These are phyloP conservation scores for Pontederia crassipes DNA, from an alignment of 176 grass and related monocot species.

Conservation along the genomic window DNA sequence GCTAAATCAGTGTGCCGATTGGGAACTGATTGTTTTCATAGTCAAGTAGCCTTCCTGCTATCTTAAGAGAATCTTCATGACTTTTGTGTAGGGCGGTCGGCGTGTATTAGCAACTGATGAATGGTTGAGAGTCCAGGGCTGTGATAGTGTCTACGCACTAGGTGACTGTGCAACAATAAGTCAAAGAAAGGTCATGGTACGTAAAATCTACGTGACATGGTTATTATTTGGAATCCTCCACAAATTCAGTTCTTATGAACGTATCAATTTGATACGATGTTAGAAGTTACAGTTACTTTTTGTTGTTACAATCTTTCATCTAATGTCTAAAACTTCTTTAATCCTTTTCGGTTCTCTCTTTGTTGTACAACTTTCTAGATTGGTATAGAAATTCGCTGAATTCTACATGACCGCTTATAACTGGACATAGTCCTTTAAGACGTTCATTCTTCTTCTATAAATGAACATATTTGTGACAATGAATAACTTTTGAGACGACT, in stretches of 20 bases:
- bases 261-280: slow-evolving; percentile 4
- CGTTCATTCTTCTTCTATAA: no score
- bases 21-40: neutral
- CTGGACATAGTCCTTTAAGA: no score
- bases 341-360: no score
- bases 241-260: neutral
- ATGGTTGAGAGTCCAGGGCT: slow-evolving; percentile 59
- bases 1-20: neutral
- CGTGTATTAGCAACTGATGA: slow-evolving; percentile 71
- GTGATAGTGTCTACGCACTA: slow-evolving; percentile 53
- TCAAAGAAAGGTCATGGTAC: slow-evolving; percentile 79
- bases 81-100: slow-evolving; percentile 30
- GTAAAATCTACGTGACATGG: neutral
- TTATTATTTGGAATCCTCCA: no score
- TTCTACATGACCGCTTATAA: no score
- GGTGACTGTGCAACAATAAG: slow-evolving; percentile 70
- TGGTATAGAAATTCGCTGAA: neutral
- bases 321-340: neutral
- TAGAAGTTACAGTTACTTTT: neutral
- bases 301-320: neutral
- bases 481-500: no score
- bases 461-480: no score
- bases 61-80: no score
- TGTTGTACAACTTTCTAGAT: no score
- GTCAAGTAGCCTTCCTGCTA: no score